phyloP scores from a whole-genome alignment of 768 basidiomycete species.

The Boletus reticuloceps region DNA sequence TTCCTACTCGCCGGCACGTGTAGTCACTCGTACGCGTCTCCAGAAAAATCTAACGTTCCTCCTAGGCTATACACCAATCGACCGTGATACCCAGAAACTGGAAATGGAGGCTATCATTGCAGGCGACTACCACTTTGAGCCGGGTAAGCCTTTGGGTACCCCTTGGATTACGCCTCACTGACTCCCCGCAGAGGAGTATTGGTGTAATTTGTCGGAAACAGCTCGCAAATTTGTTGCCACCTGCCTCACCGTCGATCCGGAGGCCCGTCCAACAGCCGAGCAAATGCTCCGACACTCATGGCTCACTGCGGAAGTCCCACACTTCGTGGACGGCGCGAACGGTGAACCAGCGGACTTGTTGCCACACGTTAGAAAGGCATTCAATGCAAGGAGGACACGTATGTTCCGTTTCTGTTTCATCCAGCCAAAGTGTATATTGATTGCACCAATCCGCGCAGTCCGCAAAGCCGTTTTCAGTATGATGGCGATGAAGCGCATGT shows the following conservation, averaged over 20 bases:
- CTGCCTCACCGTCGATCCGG: slow-evolving; percentile 86
- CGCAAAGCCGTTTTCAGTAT: slow-evolving; percentile 85
- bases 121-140: slow-evolving; percentile 91
- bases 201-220: slow-evolving; percentile 78
- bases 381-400: slow-evolving; percentile 88
- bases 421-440: neutral
- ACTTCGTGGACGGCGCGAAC: slow-evolving; percentile 58
- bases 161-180: neutral
- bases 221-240: slow-evolving; percentile 79
- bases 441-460: slow-evolving; percentile 47
- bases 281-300: slow-evolving; percentile 66
- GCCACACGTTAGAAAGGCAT: slow-evolving; percentile 85
- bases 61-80: slow-evolving; percentile 92
- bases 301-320: slow-evolving; percentile 64
- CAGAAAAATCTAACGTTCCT: neutral
- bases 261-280: slow-evolving; percentile 72
- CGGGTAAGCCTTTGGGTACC: slow-evolving; percentile 33
- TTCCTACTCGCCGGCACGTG: slow-evolving; percentile 74
- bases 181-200: slow-evolving; percentile 61
- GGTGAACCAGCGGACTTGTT: slow-evolving; percentile 75
- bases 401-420: slow-evolving; percentile 29
- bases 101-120: slow-evolving; percentile 96
- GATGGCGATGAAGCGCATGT: slow-evolving; percentile 82
- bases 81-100: slow-evolving; percentile 80
- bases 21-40: neutral